These are phyloP conservation scores for Geosmithia putterillii DNA, from an alignment of 2,329 filamentous ascomycete species.

Conservation along the genomic window DNA sequence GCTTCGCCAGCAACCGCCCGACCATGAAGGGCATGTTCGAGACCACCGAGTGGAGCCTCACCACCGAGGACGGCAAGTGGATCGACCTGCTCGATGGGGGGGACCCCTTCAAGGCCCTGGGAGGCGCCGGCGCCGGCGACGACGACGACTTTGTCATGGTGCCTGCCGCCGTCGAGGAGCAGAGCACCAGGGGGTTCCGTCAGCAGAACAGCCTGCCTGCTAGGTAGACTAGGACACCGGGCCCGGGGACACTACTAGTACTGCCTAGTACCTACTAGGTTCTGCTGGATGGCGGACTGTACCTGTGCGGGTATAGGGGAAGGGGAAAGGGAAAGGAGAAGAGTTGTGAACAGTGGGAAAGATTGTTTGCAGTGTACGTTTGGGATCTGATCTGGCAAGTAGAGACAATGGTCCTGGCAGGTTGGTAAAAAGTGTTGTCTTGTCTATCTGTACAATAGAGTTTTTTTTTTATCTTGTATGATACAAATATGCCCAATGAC, in stretches of 20 bases:
- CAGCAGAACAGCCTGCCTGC: conserved; percentile 20
- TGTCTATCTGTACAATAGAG: not conserved
- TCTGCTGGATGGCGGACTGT: not conserved
- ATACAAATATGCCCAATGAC: not conserved
- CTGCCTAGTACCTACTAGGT: no score
- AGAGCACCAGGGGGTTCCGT: conserved; percentile 35
- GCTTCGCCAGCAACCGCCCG: conserved; percentile 65
- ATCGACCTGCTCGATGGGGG: conserved; percentile 64
- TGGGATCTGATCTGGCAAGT: not conserved
- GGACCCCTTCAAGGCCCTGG: conserved; percentile 48
- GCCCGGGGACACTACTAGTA: no score
- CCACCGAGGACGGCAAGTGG: conserved; percentile 44
- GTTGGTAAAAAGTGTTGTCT: no score
- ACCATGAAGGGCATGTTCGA: conserved; percentile 54
- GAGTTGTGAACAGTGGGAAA: conserved; percentile 7
- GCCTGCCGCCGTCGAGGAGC: conserved; percentile 17
- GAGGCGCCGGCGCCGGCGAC: conserved; percentile 15
- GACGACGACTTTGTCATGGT: conserved; percentile 21
- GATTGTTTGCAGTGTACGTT: not conserved
- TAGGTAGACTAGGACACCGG: no score
- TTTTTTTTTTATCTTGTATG: not conserved
- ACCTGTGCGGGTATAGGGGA: not conserved
- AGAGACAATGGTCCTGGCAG: no score
- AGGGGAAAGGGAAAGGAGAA: not conserved
- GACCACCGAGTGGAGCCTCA: conserved; percentile 83